phyloP scores from a whole-genome alignment of 2,329 filamentous ascomycete genomes.

The Trichoderma harzianum region DNA sequence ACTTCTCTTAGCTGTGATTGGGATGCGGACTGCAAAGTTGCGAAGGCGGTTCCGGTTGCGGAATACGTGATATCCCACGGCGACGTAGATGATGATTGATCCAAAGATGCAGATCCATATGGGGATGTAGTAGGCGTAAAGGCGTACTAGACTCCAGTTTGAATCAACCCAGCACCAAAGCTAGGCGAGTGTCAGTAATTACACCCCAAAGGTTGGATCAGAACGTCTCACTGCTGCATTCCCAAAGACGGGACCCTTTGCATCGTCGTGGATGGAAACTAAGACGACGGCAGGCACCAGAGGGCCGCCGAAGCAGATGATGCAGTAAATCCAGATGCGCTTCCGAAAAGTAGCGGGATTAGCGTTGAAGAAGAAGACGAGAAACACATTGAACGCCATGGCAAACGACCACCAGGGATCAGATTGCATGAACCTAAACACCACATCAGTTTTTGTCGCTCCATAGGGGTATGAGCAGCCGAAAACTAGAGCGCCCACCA shows the following conservation, averaged over 20 bases:
- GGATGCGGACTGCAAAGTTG: constrained; percentile 38
- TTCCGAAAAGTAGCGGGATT: constrained; percentile 62
- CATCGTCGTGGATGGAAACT: constrained; percentile 51
- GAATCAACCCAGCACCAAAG: constrained; percentile 60
- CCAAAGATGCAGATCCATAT: constrained; percentile 58
- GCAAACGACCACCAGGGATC: constrained; percentile 75
- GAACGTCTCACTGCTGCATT: constrained; percentile 49
- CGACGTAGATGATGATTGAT: constrained; percentile 53
- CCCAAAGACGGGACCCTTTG: constrained; percentile 47
- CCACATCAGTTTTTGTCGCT: background rate
- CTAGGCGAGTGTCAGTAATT: constrained; percentile 30
- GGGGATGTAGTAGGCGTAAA: constrained; percentile 59
- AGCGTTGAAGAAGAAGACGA: constrained; percentile 59
- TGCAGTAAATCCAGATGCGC: constrained; percentile 66
- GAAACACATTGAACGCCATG: constrained; percentile 78
- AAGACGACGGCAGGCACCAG: constrained; percentile 63
- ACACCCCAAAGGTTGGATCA: too few species aligned
- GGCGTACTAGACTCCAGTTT: constrained; percentile 52
- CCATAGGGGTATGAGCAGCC: background rate
- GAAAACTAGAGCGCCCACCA: constrained; percentile 49
- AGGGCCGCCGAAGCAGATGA: constrained; percentile 68
- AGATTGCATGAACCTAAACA: constrained; percentile 67
- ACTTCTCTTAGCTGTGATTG: constrained; percentile 24
- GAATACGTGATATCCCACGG: constrained; percentile 58
- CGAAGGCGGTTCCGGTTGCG: constrained; percentile 54